A percentile compares a stretch with the other conserved stretches of the same genome.
These are phyloP conservation scores for Monsonia emarginata DNA, from an alignment of 441 rosid genomes.

Conservation along the genomic window DNA sequence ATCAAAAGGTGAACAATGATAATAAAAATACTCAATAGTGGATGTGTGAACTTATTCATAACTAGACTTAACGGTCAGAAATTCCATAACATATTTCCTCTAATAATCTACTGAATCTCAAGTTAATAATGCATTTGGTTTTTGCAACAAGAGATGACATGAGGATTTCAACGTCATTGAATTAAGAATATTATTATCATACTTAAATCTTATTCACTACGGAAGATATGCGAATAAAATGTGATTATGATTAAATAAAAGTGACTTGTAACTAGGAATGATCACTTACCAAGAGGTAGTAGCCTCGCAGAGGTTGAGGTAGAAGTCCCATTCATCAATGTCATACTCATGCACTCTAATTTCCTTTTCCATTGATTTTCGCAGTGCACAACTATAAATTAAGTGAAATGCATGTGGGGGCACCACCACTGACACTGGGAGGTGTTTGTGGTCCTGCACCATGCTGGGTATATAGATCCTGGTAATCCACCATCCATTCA, in stretches of 20 bases:
- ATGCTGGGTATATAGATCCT: background rate
- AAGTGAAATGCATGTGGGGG: background rate
- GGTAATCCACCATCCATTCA: background rate
- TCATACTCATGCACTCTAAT: background rate
- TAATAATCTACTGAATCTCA: background rate
- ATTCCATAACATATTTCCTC: background rate
- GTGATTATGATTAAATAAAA: background rate
- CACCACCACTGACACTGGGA: background rate
- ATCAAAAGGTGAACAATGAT: too few species aligned
- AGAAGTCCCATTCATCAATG: background rate
- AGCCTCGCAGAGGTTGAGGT: too few species aligned
- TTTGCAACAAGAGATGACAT: too few species aligned
- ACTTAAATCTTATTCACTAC: too few species aligned
- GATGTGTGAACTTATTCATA: background rate
- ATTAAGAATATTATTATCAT: background rate
- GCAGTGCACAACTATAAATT: background rate
- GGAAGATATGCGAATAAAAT: background rate
- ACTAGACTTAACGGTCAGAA: background rate
- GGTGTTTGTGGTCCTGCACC: background rate
- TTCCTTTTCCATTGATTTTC: background rate
- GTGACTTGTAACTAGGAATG: background rate
- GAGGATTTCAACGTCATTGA: background rate
- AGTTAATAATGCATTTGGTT: background rate
- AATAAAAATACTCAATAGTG: too few species aligned
- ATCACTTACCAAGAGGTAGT: background rate